phyloP scores from a whole-genome alignment of 192 early-diverging fungal species.

The Funneliformis mosseae region DNA sequence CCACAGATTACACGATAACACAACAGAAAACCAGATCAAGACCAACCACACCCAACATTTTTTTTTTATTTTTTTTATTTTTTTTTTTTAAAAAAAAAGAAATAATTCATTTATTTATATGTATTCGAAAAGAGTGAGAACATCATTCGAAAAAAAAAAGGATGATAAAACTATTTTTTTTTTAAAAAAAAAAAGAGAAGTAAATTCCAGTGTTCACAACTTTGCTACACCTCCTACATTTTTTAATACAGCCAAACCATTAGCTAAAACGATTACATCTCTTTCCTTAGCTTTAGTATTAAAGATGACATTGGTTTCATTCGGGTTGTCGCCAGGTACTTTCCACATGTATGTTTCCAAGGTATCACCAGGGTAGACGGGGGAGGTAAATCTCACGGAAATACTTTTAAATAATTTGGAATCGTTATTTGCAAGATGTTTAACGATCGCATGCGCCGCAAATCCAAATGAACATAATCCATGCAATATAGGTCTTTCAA shows the following conservation, averaged over 20 bases:
- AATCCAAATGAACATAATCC: constrained; percentile 67
- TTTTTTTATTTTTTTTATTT: too few species aligned
- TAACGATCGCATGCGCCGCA: constrained; percentile 61
- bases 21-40: too few species aligned
- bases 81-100: too few species aligned
- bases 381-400: constrained; percentile 65
- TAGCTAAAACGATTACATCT: constrained; percentile 57
- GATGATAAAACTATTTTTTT: too few species aligned
- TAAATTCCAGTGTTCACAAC: background rate
- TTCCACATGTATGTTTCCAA: constrained; percentile 74
- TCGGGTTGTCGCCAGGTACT: constrained; percentile 45
- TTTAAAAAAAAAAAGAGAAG: too few species aligned
- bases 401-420: constrained; percentile 61
- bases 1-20: too few species aligned
- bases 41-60: too few species aligned
- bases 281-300: constrained; percentile 60
- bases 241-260: constrained; percentile 1
- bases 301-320: constrained; percentile 58
- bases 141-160: too few species aligned
- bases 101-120: too few species aligned
- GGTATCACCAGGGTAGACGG: constrained; percentile 77
- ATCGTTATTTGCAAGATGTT: constrained; percentile 57
- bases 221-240: background rate
- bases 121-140: too few species aligned
- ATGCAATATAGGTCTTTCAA: constrained; percentile 74